Evolutionary conservation across 2,329 filamentous ascomycete genomes (phyloP).

Genomic region (Colletotrichum zoysiae): DNA sequence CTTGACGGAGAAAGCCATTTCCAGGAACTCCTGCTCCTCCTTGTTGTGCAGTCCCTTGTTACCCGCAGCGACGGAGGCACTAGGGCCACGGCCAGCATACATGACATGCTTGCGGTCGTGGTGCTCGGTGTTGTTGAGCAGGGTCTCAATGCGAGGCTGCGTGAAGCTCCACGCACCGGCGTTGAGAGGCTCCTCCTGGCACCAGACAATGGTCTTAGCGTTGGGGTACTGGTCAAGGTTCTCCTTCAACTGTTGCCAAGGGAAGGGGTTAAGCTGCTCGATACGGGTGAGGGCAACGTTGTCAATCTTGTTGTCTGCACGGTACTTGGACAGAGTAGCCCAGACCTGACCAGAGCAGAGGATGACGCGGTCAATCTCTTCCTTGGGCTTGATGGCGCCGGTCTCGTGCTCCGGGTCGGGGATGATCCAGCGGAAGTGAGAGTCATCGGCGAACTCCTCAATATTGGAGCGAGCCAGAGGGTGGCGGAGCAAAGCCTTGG

Average conservation of each 20-base stretch:
- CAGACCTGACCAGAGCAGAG: constrained; percentile 97
- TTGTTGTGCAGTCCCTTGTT: constrained; percentile 89
- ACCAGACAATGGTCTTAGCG: constrained; percentile 97
- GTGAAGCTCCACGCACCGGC: constrained; percentile 96
- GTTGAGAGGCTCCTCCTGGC: constrained; percentile 97
- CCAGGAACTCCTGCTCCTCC: constrained; percentile 89
- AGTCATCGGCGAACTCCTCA: constrained; percentile 90
- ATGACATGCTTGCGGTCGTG: constrained; percentile 96
- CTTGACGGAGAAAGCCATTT: constrained; percentile 73
- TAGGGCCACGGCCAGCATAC: constrained; percentile 95
- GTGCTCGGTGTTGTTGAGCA: constrained; percentile 92
- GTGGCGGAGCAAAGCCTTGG: constrained; percentile 94
- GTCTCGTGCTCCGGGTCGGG: constrained; percentile 86
- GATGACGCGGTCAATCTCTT: constrained; percentile 93
- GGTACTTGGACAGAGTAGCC: constrained; percentile 89
- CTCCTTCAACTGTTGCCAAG: constrained; percentile 95
- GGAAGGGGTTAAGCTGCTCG: constrained; percentile 99
- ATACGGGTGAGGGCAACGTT: constrained; percentile 95
- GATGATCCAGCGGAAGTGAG: constrained; percentile 97
- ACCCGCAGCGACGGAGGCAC: constrained; percentile 93
- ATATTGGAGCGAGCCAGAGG: constrained; percentile 90
- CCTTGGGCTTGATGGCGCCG: constrained; percentile 79
- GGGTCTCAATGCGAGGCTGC: constrained; percentile 97
- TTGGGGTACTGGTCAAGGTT: constrained; percentile 98
- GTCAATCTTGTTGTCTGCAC: constrained; percentile 85